Conservation (phyloP, 495 filamentous ascomycete species). For the Hyaloscypha bicolor region DNA sequence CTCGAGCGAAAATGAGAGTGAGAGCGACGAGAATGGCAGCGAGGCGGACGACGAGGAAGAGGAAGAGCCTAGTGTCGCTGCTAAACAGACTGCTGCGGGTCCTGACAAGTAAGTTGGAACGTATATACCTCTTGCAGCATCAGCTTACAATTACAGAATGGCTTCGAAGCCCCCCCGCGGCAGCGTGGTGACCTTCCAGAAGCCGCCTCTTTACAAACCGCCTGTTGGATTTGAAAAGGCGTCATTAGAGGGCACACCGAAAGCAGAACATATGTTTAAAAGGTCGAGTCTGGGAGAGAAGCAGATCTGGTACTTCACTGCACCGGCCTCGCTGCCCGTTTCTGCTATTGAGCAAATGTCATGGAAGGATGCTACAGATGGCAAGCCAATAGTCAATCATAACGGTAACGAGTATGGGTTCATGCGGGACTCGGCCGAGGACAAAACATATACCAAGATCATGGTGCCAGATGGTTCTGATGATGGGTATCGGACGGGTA, state of each 20-base stretch:
- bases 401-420: conserved; percentile 51
- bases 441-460: conserved; percentile 23
- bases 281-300: conserved; percentile 44
- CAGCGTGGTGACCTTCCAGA: conserved; percentile 28
- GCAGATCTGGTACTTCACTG: conserved; percentile 59
- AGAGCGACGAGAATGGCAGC: conserved; percentile 28
- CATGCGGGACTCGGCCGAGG: conserved; percentile 34
- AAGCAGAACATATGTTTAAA: conserved; percentile 24
- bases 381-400: conserved; percentile 38
- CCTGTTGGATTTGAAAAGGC: conserved; percentile 42
- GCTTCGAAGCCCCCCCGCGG: not conserved
- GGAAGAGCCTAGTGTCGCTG: conserved; percentile 34
- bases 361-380: conserved; percentile 35
- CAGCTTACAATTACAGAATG: conserved; percentile 4
- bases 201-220: conserved; percentile 33
- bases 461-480: conserved; percentile 33
- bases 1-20: conserved; percentile 43
- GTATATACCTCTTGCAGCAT: not conserved
- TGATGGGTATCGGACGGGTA: conserved; percentile 38
- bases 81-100: conserved; percentile 22
- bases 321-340: conserved; percentile 49
- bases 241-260: conserved; percentile 1
- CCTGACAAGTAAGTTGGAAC: conserved; percentile 25
- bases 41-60: conserved; percentile 29
- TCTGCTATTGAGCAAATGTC: conserved; percentile 43